These are phyloP conservation scores for Triticum dicoccoides DNA, from an alignment of 176 grass and related monocot genomes.

Conservation along the genomic window DNA sequence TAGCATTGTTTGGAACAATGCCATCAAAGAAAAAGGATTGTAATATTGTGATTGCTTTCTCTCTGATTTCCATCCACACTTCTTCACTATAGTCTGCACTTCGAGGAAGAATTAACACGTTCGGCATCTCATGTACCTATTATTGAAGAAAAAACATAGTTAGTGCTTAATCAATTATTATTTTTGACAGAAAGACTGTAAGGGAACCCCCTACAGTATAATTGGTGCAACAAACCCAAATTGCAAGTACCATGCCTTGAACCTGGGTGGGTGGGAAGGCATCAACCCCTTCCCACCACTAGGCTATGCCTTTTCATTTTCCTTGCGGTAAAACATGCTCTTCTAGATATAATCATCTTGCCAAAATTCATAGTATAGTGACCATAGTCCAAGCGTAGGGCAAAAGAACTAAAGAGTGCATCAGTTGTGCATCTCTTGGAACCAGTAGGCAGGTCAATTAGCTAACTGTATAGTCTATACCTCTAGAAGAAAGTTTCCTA, in stretches of 20 bases:
- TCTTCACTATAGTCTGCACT: conserved; percentile 99
- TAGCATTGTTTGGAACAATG: conserved; percentile 66
- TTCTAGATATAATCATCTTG: neutral
- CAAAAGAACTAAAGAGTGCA: neutral
- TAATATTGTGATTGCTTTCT: conserved; percentile 79
- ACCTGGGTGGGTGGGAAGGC: too few species aligned
- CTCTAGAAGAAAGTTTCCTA: conserved; percentile 13
- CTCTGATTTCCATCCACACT: conserved; percentile 97
- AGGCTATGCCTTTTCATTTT: neutral
- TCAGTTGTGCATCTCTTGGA: neutral
- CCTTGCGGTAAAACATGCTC: neutral
- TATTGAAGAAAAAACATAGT: neutral
- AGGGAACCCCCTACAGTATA: too few species aligned
- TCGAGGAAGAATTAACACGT: conserved; percentile 91
- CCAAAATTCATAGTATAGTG: neutral
- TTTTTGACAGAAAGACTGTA: too few species aligned
- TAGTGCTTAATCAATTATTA: neutral
- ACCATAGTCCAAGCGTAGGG: neutral
- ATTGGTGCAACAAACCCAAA: too few species aligned
- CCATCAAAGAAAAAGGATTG: conserved; percentile 96
- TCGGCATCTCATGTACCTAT: conserved; percentile 95
- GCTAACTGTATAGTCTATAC: neutral
- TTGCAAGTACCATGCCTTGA: too few species aligned
- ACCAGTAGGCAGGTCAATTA: neutral
- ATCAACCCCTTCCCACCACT: too few species aligned